Conservation (phyloP, 106 monocot genomes). For the Dendrobium officinale region DNA sequence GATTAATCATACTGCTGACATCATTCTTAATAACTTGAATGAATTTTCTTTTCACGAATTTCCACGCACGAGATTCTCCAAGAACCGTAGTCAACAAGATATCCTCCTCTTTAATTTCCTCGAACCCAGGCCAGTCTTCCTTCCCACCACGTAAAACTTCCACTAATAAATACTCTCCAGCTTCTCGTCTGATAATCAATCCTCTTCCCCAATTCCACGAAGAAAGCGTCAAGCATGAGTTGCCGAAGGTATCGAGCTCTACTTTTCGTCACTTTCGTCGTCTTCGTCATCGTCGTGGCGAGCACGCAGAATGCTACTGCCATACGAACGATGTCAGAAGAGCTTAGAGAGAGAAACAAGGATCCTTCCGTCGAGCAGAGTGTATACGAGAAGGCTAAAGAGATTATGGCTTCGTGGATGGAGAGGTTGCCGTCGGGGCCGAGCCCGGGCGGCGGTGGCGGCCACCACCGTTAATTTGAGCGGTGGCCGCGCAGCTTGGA, state of each 20-base stretch:
- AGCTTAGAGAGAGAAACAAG: neutral
- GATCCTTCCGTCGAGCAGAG: neutral
- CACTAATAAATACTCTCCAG: neutral
- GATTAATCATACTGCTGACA: too few relatives aligned
- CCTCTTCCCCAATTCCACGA: neutral
- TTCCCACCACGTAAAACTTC: neutral
- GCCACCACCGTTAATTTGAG: too few relatives aligned
- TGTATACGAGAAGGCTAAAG: conserved; percentile 12
- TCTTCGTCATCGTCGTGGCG: neutral
- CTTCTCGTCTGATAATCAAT: neutral
- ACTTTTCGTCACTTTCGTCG: neutral
- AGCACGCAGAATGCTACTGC: neutral
- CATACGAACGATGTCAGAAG: neutral
- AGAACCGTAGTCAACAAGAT: neutral
- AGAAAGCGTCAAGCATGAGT: neutral
- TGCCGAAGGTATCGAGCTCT: neutral
- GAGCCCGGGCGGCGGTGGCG: conserved; percentile 8
- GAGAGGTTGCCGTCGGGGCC: conserved; percentile 15
- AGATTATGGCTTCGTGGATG: conserved; percentile 16
- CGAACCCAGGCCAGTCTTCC: neutral
- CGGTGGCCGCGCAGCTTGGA: too few relatives aligned
- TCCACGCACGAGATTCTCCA: neutral
- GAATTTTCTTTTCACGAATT: neutral
- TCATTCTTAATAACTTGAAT: too few relatives aligned
- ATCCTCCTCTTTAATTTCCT: neutral